Percentiles rank a stretch among this genome's conserved stretches.
phyloP scores from a whole-genome alignment of 495 filamentous ascomycete genomes.

The Filosporella fistucella region DNA sequence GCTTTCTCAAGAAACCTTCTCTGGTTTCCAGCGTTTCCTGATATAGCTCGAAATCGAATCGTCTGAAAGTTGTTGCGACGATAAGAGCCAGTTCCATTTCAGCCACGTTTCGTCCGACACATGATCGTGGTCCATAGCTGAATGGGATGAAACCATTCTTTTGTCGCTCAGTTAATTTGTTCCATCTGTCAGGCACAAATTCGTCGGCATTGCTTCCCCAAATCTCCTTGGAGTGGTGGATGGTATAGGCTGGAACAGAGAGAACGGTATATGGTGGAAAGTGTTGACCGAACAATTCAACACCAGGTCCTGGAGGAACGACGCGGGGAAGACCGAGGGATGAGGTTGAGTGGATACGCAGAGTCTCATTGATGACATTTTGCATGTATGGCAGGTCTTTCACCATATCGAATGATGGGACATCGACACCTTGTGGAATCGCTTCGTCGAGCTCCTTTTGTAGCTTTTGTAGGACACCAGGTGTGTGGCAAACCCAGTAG shows the following conservation, averaged over 20 bases:
- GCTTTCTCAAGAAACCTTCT: constrained; percentile 90
- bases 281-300: constrained; percentile 47
- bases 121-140: constrained; percentile 72
- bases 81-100: constrained; percentile 92
- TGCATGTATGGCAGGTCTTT: constrained; percentile 74
- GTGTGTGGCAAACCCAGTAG: constrained; percentile 67
- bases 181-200: constrained; percentile 79
- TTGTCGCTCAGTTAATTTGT: constrained; percentile 54
- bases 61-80: constrained; percentile 65
- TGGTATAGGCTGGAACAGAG: constrained; percentile 80
- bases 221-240: constrained; percentile 77
- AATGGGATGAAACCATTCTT: constrained; percentile 85
- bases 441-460: constrained; percentile 68
- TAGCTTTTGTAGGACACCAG: constrained; percentile 66
- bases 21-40: constrained; percentile 71
- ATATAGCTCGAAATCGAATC: constrained; percentile 70
- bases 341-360: constrained; percentile 86
- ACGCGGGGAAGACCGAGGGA: constrained; percentile 82
- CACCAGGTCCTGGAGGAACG: constrained; percentile 49
- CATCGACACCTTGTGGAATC: constrained; percentile 49
- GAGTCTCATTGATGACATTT: constrained; percentile 80
- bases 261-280: constrained; percentile 75
- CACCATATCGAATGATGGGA: constrained; percentile 69
- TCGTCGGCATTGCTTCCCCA: constrained; percentile 80
- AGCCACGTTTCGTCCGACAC: constrained; percentile 82